Evolutionary conservation across 2,329 filamentous ascomycete species (phyloP).

Genomic region (Chaetomium globosum): DNA sequence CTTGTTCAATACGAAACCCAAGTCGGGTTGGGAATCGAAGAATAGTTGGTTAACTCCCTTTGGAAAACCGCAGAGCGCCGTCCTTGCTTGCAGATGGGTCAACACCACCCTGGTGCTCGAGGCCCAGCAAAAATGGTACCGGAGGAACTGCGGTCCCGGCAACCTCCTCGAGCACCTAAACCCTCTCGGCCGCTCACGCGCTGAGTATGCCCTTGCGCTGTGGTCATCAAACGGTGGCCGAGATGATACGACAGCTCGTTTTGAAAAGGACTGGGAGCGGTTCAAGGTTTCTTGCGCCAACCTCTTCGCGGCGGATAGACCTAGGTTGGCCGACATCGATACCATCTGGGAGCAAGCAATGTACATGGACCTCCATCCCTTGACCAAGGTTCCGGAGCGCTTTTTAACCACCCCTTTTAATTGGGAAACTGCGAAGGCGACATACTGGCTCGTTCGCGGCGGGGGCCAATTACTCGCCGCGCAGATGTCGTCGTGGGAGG

Average conservation of each 20-base stretch:
- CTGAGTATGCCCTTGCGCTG: neutral
- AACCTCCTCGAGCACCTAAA: conserved; percentile 42
- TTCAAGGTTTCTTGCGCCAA: conserved; percentile 16
- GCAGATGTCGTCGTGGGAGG: conserved; percentile 42
- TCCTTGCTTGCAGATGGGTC: conserved; percentile 51
- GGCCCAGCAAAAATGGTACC: conserved; percentile 53
- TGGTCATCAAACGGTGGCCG: neutral
- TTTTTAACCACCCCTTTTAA: conserved; percentile 38
- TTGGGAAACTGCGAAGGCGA: conserved; percentile 32
- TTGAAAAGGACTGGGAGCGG: conserved; percentile 30
- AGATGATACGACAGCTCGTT: conserved; percentile 21
- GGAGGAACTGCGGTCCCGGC: conserved; percentile 39
- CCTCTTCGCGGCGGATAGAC: neutral
- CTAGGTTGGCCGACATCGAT: neutral
- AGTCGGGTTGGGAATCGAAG: neutral
- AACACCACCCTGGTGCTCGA: conserved; percentile 51
- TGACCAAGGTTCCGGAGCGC: conserved; percentile 35
- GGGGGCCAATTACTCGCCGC: conserved; percentile 28
- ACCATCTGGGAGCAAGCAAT: neutral
- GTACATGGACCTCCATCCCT: conserved; percentile 37
- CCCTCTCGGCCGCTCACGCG: neutral
- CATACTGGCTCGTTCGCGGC: conserved; percentile 40
- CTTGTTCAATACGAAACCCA: neutral
- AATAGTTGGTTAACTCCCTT: neutral
- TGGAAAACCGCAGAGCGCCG: conserved; percentile 43